Conservation (phyloP, 2,329 filamentous ascomycete genomes). For the Aspergillus nomiae region DNA sequence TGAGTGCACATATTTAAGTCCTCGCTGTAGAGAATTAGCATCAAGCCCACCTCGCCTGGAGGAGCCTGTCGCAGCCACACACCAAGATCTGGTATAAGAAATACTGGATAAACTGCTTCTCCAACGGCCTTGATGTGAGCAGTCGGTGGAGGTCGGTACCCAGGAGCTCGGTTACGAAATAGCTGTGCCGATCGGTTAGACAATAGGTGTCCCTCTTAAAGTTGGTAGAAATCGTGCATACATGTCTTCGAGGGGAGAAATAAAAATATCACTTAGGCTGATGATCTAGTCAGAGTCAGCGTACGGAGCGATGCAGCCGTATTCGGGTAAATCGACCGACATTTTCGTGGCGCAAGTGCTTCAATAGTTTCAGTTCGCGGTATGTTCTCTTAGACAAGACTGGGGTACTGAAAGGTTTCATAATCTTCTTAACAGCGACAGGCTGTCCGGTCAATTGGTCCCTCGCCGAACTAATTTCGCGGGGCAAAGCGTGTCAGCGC, state of each 20-base stretch:
- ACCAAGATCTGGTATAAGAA: constrained; percentile 99
- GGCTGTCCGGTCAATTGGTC: constrained; percentile 97
- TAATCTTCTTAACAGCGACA: constrained; percentile 99
- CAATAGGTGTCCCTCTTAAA: not conserved
- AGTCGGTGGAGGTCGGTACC: constrained; percentile 95
- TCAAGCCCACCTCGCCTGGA: not conserved
- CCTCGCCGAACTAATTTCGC: constrained; percentile 76
- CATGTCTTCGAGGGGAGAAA: constrained; percentile 98
- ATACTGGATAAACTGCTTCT: constrained; percentile 99
- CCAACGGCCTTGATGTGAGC: constrained; percentile 89
- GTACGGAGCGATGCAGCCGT: constrained; percentile 1
- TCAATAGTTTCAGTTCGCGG: constrained; percentile 93
- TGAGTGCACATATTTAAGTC: constrained; percentile 98
- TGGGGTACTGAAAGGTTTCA: constrained; percentile 99
- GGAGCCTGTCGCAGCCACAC: constrained; percentile 39
- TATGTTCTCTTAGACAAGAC: constrained; percentile 98
- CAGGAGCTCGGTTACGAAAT: constrained; percentile 96
- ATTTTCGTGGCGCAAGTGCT: constrained; percentile 96
- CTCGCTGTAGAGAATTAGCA: constrained; percentile 63
- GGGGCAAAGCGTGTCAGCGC: constrained; percentile 15
- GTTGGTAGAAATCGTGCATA: constrained; percentile 44
- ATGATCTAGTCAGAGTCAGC: constrained; percentile 68
- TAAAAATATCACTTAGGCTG: constrained; percentile 98
- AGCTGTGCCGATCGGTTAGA: constrained; percentile 56
- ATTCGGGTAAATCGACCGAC: constrained; percentile 52